A percentile compares a stretch with the other conserved stretches of the same genome.
Evolutionary conservation across 306 rosid genomes (phyloP).

Genomic region (Sphenostylis stenocarpa): DNA sequence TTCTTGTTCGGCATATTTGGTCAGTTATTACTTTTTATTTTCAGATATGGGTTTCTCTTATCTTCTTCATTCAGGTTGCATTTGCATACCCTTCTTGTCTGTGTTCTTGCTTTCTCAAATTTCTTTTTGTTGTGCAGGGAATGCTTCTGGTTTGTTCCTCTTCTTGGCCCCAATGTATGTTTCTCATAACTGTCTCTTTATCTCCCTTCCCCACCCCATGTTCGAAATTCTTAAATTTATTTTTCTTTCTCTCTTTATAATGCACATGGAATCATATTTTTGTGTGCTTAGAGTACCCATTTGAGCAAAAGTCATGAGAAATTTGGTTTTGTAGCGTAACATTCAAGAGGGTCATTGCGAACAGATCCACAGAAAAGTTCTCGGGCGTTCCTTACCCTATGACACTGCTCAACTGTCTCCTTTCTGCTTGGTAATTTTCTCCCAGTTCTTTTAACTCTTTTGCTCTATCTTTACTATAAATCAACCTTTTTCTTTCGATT

Average conservation of each 20-base stretch:
- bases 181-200: not conserved
- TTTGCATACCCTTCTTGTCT: not conserved
- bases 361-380: slow-evolving; percentile 66
- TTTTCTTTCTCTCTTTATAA: not conserved
- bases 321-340: slow-evolving; percentile 52
- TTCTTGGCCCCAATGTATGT: slow-evolving; percentile 78
- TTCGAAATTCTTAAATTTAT: not conserved
- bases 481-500: not conserved
- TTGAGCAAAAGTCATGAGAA: not conserved
- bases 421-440: slow-evolving; percentile 68
- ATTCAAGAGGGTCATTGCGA: slow-evolving; percentile 61
- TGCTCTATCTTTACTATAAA: not conserved
- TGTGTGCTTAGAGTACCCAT: not conserved
- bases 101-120: slow-evolving; percentile 20
- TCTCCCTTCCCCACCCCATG: not conserved
- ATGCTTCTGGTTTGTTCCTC: slow-evolving; percentile 79
- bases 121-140: slow-evolving; percentile 52
- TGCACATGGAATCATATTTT: not conserved
- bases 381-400: slow-evolving; percentile 85
- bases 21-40: slow-evolving; percentile 17
- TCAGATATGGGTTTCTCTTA: not conserved
- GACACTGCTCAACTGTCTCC: slow-evolving; percentile 87
- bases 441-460: not conserved
- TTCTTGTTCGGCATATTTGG: slow-evolving; percentile 77
- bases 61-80: not conserved